A percentile compares a stretch with the other conserved stretches of the same genome.
These are phyloP conservation scores for Dorcoceras hygrometricum DNA, from an alignment of 257 asterid species.

Conservation along the genomic window DNA sequence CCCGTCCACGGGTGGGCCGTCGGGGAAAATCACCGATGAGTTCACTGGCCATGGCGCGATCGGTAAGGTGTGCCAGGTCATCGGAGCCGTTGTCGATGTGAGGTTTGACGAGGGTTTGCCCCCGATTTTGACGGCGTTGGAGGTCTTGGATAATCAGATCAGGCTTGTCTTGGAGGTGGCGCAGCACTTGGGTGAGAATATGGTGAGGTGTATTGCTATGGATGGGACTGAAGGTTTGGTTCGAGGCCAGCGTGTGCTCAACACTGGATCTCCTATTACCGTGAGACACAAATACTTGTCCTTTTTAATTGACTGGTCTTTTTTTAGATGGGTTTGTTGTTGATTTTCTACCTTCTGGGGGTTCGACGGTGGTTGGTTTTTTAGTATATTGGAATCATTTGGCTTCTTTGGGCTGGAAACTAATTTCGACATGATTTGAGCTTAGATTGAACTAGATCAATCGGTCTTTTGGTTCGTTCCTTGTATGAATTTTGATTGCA, in stretches of 20 bases:
- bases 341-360: background rate
- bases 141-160: slow-evolving; percentile 87
- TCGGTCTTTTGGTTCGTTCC: background rate
- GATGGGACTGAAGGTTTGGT: slow-evolving; percentile 95
- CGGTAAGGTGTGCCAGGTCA: slow-evolving; percentile 83
- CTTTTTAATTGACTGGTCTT: background rate
- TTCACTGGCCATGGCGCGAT: too few relatives aligned
- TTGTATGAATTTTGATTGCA: background rate
- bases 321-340: background rate
- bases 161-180: slow-evolving; percentile 88
- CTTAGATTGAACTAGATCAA: background rate
- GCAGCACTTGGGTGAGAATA: slow-evolving; percentile 84
- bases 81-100: slow-evolving; percentile 94
- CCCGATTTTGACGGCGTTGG: slow-evolving; percentile 84
- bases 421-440: slow-evolving; percentile 7
- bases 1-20: slow-evolving; percentile 25
- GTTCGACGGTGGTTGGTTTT: background rate
- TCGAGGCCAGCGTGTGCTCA: slow-evolving; percentile 79
- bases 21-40: slow-evolving; percentile 78
- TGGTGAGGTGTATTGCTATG: slow-evolving; percentile 91
- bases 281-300: slow-evolving; percentile 37
- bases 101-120: slow-evolving; percentile 82
- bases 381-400: slow-evolving; percentile 10
- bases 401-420: background rate
- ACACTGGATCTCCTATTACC: slow-evolving; percentile 90